Percentiles rank a stretch among this genome's conserved stretches.
phyloP scores from a whole-genome alignment of 768 basidiomycete species.

The Suillus occidentalis region DNA sequence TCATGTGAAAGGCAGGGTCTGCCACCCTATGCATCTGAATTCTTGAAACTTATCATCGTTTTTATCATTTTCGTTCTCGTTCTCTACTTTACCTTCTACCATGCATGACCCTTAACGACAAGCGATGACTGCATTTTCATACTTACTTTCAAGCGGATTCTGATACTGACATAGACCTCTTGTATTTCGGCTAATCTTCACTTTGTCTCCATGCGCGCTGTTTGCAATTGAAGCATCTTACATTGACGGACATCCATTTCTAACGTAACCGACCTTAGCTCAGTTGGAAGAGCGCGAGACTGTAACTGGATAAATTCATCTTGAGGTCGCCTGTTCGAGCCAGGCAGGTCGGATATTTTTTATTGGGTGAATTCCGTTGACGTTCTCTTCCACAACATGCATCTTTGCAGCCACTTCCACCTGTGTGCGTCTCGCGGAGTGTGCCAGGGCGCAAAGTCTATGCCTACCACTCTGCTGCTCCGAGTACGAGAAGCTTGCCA shows the following conservation, averaged over 20 bases:
- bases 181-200: constrained; percentile 9
- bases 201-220: background rate
- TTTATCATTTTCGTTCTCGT: constrained; percentile 5
- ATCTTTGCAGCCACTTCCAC: too few species aligned
- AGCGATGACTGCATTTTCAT: constrained; percentile 8
- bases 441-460: too few species aligned
- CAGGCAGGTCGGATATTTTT: constrained; percentile 37
- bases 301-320: constrained; percentile 38
- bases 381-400: too few species aligned
- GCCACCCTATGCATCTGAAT: constrained; percentile 15
- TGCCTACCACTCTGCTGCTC: too few species aligned
- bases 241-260: too few species aligned
- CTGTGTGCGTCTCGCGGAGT: too few species aligned
- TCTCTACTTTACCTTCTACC: background rate
- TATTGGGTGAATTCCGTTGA: too few species aligned
- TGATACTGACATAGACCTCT: constrained; percentile 2
- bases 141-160: constrained; percentile 7
- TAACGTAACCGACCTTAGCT: constrained; percentile 30
- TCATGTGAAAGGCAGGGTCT: constrained; percentile 13
- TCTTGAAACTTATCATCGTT: constrained; percentile 4
- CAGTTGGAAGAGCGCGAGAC: constrained; percentile 55
- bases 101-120: constrained; percentile 3
- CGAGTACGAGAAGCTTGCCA: too few species aligned
- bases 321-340: constrained; percentile 47
- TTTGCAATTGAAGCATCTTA: background rate